phyloP scores from a whole-genome alignment of 1,139 yeast species.

The Hyphopichia burtonii region DNA sequence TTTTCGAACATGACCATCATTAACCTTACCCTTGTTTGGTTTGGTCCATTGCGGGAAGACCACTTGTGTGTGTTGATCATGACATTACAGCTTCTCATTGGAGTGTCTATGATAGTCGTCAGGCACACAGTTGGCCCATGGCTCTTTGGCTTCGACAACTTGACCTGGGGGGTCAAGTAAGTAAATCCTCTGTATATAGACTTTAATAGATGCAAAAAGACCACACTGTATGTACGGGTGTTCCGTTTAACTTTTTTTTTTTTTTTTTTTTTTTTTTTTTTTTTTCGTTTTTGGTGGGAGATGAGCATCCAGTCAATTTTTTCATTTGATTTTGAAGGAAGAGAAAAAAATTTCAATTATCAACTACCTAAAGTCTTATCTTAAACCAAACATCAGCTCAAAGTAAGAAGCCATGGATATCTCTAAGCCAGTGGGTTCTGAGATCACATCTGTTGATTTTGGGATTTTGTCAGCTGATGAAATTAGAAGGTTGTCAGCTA shows the following conservation, averaged over 20 bases:
- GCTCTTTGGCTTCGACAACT: too few relatives aligned
- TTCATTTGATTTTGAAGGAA: background rate
- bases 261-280: slow-evolving; percentile 1
- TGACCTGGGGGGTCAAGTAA: too few relatives aligned
- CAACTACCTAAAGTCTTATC: background rate
- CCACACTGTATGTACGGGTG: too few relatives aligned
- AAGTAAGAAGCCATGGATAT: slow-evolving; percentile 66
- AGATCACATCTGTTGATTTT: slow-evolving; percentile 89
- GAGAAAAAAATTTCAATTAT: background rate
- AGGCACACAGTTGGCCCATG: too few relatives aligned
- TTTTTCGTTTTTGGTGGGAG: background rate
- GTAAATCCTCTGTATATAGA: too few relatives aligned
- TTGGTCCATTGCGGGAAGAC: too few relatives aligned
- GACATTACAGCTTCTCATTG: too few relatives aligned
- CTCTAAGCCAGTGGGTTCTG: slow-evolving; percentile 93
- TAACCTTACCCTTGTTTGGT: too few relatives aligned
- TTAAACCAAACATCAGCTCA: background rate
- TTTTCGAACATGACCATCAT: too few relatives aligned
- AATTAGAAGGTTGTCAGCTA: slow-evolving; percentile 82
- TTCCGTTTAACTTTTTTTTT: background rate
- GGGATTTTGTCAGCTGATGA: slow-evolving; percentile 82
- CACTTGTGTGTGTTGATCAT: too few relatives aligned
- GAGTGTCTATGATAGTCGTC: too few relatives aligned
- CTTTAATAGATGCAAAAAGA: too few relatives aligned
- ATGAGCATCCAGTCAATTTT: slow-evolving; percentile 3